phyloP scores from a whole-genome alignment of 441 rosid species.

The Mallotus repandus region DNA sequence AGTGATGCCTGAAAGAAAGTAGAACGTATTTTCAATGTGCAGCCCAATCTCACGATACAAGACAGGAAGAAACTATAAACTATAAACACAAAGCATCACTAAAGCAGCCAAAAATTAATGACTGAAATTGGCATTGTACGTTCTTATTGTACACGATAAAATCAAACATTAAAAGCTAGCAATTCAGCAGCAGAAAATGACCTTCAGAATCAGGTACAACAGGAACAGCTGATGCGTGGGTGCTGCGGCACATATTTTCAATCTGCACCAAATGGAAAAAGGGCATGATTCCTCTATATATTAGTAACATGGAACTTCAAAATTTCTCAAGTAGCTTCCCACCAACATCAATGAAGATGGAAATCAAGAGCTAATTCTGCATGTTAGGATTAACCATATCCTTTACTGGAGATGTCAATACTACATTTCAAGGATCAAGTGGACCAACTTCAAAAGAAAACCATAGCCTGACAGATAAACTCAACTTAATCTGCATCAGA shows the following conservation, averaged over 20 bases:
- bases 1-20: background rate
- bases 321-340: no score
- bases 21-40: background rate
- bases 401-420: background rate
- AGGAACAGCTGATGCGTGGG: constrained; percentile 81
- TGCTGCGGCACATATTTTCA: constrained; percentile 79
- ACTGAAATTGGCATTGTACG: background rate
- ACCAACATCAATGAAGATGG: background rate
- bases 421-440: background rate
- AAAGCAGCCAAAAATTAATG: background rate
- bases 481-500: background rate
- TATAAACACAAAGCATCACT: background rate
- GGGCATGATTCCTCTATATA: background rate
- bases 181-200: constrained; percentile 20
- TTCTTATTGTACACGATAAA: constrained; percentile 15
- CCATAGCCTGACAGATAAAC: background rate
- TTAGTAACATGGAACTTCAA: no score
- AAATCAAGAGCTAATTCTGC: constrained; percentile 7
- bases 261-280: constrained; percentile 46
- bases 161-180: constrained; percentile 8
- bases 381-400: background rate
- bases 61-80: background rate
- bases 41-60: background rate
- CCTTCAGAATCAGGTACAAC: constrained; percentile 93
- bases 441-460: background rate